Conservation (phyloP, 73 alveolate species). For the Paramecium sexaurelia region DNA sequence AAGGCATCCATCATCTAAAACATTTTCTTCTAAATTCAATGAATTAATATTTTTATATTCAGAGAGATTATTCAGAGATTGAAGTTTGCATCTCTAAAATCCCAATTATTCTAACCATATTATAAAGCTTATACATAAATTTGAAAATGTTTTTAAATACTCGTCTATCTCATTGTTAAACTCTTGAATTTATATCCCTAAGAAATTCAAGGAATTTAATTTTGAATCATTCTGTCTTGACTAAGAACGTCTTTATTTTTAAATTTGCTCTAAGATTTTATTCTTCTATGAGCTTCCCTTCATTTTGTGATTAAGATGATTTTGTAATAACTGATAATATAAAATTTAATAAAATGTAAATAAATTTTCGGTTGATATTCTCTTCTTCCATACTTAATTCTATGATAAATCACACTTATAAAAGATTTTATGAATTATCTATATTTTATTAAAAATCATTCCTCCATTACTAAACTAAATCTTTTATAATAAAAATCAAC, state of each 20-base stretch:
- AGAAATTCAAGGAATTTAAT: not conserved
- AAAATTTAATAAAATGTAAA: not conserved
- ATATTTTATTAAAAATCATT: too few relatives aligned
- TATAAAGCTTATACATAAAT: not conserved
- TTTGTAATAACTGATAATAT: not conserved
- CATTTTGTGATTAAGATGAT: slow-evolving; percentile 6
- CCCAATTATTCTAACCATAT: not conserved
- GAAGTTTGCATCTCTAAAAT: not conserved
- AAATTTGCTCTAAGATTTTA: not conserved
- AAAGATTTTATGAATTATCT: slow-evolving; percentile 90
- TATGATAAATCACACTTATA: slow-evolving; percentile 73
- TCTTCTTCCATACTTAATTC: not conserved
- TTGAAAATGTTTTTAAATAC: not conserved
- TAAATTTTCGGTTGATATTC: not conserved
- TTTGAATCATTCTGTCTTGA: not conserved
- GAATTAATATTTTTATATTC: not conserved
- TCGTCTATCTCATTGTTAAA: not conserved
- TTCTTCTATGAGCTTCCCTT: slow-evolving; percentile 1
- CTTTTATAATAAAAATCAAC: too few relatives aligned
- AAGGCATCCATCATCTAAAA: not conserved
- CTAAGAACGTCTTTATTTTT: not conserved
- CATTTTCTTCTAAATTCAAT: slow-evolving; percentile 1
- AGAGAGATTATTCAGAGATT: not conserved
- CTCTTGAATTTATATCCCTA: not conserved
- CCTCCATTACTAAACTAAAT: too few relatives aligned